A percentile compares a stretch with the other conserved stretches of the same genome.
phyloP scores from a whole-genome alignment of 352 stramenopile species.

The Proteromonas lacertae region DNA sequence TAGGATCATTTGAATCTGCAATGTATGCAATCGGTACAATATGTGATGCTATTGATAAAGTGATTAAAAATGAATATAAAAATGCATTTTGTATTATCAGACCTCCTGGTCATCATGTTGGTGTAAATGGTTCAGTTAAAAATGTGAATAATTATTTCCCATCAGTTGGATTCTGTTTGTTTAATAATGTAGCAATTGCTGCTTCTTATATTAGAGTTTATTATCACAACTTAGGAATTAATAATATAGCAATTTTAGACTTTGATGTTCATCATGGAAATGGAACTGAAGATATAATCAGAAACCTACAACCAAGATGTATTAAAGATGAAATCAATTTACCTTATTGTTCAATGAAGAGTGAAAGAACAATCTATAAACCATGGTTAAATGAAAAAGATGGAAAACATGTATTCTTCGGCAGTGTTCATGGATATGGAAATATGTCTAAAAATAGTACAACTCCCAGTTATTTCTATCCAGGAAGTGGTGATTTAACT shows the following conservation, averaged over 20 bases:
- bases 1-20: slow-evolving; percentile 18
- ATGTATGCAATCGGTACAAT: slow-evolving; percentile 24
- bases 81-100: slow-evolving; percentile 36
- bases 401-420: slow-evolving; percentile 73
- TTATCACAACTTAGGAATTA: slow-evolving; percentile 32
- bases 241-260: slow-evolving; percentile 74
- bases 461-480: slow-evolving; percentile 27
- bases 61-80: not conserved
- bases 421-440: slow-evolving; percentile 38
- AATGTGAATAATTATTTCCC: slow-evolving; percentile 3
- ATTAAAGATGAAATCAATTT: slow-evolving; percentile 29
- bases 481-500: slow-evolving; percentile 19
- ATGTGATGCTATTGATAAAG: slow-evolving; percentile 27
- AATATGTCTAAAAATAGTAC: slow-evolving; percentile 13
- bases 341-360: slow-evolving; percentile 6
- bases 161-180: slow-evolving; percentile 68
- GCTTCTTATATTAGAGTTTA: slow-evolving; percentile 85
- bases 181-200: too few species aligned
- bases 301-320: slow-evolving; percentile 42
- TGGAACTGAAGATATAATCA: slow-evolving; percentile 75
- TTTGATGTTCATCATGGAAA: slow-evolving; percentile 49
- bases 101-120: slow-evolving; percentile 79
- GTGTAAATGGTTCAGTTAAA: slow-evolving; percentile 17
- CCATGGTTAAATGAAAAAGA: slow-evolving; percentile 76
- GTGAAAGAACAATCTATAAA: slow-evolving; percentile 40